Evolutionary conservation across 2,329 filamentous ascomycete species (phyloP), one percentile per base, ranked within the genome.

Genomic region (Ramularia collo-cygni): DNA sequence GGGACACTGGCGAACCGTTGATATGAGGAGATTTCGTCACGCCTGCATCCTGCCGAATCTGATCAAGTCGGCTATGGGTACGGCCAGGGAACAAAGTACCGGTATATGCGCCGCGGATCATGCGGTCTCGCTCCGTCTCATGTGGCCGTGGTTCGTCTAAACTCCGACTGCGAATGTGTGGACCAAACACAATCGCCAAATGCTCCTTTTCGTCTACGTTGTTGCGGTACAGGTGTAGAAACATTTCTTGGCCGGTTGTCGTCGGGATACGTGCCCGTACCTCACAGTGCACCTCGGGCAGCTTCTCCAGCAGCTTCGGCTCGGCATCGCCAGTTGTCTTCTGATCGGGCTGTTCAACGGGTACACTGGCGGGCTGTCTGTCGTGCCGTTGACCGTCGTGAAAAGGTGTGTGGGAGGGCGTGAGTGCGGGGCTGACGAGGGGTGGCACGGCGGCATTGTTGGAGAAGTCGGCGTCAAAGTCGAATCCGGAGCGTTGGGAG

Each of bases 251-350:
- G 3, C 90, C 90, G 0, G 76, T 79, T 2, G 87, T 90, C 1
- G 90, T 96, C 1, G 92, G 92, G 54, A 98, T 98, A 39, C 92
- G 82, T 13, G 92, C 92, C 51, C 92, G 83, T 35, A 96, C 92
- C 50, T 93, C 80, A 67, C 92, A 98, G 61, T 86, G 81, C n/a
- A 98, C 90, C 16, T 84, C 67, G 6, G 90, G 92, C 1, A 96
- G 71, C 10, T 72, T 76, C 50, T 83, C 72, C 5, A 95, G 76
- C 15, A 95, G 71, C 43, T 77, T 80, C 1, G 87, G 86, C 21
- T 75, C 80, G 81, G 37, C 69, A 66, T 57, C 48, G 17, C 62
- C 61, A 14, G 57, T 55, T 37, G 67, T 28, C 13, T 35, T 27
- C 13, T 43, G 40, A 28, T 47, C 42, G 8, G 40, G 39, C 15